Evolutionary conservation across 139 green algal species (phyloP).

Genomic region (Tetradesmus obliquus): DNA sequence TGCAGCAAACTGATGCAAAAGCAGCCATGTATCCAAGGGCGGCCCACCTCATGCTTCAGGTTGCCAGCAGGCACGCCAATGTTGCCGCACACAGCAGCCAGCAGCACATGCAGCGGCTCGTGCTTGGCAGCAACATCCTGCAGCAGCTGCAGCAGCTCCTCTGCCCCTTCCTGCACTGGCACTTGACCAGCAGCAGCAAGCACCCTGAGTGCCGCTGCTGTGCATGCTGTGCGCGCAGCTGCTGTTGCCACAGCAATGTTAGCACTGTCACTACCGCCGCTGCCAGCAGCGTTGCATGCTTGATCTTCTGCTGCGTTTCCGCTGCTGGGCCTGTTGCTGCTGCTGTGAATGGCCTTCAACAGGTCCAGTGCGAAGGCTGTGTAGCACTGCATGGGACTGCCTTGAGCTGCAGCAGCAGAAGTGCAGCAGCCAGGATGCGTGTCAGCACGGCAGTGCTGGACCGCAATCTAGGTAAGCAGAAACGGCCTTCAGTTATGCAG

Average conservation of each 20-base stretch:
- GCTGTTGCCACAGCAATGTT: background rate
- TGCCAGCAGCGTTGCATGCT: background rate
- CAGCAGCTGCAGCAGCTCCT: constrained; percentile 24
- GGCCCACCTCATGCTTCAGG: background rate
- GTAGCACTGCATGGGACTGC: constrained; percentile 6
- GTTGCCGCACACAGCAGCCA: constrained; percentile 2
- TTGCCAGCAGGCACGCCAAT: background rate
- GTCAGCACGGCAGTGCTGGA: background rate
- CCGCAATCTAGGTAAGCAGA: background rate
- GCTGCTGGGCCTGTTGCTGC: background rate
- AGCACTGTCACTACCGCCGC: background rate
- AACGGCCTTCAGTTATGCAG: too few species aligned
- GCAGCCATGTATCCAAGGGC: too few species aligned
- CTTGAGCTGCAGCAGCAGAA: background rate
- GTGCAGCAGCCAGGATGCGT: background rate
- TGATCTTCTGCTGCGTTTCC: background rate
- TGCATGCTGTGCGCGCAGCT: background rate
- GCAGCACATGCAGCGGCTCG: background rate
- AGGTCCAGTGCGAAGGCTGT: background rate
- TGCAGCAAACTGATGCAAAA: too few species aligned
- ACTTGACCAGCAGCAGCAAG: constrained; percentile 1
- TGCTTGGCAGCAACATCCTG: background rate
- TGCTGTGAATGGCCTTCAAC: background rate
- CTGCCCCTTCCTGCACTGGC: background rate
- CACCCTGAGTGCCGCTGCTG: constrained; percentile 14